Evolutionary conservation across 352 stramenopile genomes (phyloP), one percentile per base, ranked within the genome.

Genomic region (Phytophthora cryptogea): DNA sequence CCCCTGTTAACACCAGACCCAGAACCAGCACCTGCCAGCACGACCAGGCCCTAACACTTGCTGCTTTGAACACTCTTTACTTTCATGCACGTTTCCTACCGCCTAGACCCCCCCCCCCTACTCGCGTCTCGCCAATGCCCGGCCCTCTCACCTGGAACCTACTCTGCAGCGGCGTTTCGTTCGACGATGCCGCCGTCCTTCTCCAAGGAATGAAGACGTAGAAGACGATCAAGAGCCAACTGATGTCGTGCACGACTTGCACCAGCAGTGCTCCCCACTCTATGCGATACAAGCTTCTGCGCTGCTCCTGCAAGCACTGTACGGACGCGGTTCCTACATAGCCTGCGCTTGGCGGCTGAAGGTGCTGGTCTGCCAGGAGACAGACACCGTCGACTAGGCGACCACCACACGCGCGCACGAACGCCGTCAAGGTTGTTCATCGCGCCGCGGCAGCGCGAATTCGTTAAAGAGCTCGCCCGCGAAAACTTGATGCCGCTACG

Each of bases 401-500:
- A 44, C 4, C 54, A 50, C 11, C 16, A 27, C 13, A 55, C 37
- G n/a, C 7, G 11, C 0, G 39, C 20, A 2, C 42, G 16, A 31
- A 40, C 55, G 17, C 37, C 28, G 3, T 17, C 20, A 3, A 63
- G 30, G 23, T 4, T 16, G 0, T 17, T 0, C 31, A 64, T 53
- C 46, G 50, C 30, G 0, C 17, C 17, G 13, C 17, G 1, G 11
- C 46, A 63, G 20, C 55, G 46, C 1, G 17, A 27, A 2, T 64
- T 53, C 41, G 52, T 64, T 5, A 31, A 57, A 16, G 47, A 58
- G 30, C 30, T 64, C 0, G n/a, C 32, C 0, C 39, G 32, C 5
- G n/a, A 57, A 42, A 58, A 58, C 11, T 16, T 58, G 4, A 64
- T 43, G 47, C 47, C 46, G 2, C n/a, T 43, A 2, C 56, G 47